Evolutionary conservation across 306 rosid species (phyloP).

Genomic region (Quercus robur): DNA sequence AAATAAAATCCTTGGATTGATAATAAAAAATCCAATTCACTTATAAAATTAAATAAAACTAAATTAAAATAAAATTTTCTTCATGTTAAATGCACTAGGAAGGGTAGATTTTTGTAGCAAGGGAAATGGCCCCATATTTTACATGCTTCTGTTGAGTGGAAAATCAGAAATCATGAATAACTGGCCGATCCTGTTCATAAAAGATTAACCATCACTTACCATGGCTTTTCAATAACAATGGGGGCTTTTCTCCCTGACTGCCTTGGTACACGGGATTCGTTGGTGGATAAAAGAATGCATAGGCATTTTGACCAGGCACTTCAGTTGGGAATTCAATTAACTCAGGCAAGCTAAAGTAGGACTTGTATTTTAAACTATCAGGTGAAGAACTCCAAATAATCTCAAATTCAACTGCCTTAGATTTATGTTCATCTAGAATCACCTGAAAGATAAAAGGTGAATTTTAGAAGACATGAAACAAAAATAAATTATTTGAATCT

Average conservation of each 20-base stretch:
- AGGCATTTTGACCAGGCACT: constrained; percentile 88
- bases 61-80: too few relatives aligned
- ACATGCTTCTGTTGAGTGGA: neutral
- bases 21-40: neutral
- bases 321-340: constrained; percentile 89
- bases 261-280: constrained; percentile 63
- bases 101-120: neutral
- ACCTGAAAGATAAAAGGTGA: constrained; percentile 46
- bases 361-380: constrained; percentile 60
- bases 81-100: too few relatives aligned
- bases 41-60: too few relatives aligned
- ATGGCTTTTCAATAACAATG: constrained; percentile 76
- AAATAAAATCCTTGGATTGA: neutral
- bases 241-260: constrained; percentile 75
- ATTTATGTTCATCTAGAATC: constrained; percentile 51
- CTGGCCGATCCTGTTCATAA: neutral
- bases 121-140: neutral
- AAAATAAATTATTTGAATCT: neutral
- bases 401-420: constrained; percentile 51
- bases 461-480: neutral
- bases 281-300: constrained; percentile 89
- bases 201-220: constrained; percentile 46
- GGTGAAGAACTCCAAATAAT: constrained; percentile 89
- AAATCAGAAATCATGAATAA: constrained; percentile 5
- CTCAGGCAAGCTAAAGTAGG: constrained; percentile 78